Percentiles rank a stretch among this genome's conserved stretches.
Conservation (phyloP, 2,329 filamentous ascomycete genomes). For the Pseudofabraea citricarpa region DNA sequence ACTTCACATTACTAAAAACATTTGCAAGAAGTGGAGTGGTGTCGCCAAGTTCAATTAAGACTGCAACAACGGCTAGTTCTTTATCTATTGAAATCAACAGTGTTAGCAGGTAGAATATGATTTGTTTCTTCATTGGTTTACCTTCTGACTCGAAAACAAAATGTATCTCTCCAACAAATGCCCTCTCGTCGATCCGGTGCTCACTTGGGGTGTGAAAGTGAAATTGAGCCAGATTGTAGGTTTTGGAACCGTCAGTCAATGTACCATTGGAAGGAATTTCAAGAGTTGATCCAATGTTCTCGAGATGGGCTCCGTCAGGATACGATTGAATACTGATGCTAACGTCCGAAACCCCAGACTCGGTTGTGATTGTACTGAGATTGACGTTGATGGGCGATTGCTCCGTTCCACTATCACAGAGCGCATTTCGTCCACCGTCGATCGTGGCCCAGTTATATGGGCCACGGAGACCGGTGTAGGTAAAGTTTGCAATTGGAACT, state of each 20-base stretch:
- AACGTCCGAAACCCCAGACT: too few relatives aligned
- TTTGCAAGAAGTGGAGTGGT: too few relatives aligned
- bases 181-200: slow-evolving; percentile 42
- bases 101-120: too few relatives aligned
- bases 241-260: slow-evolving; percentile 2
- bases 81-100: too few relatives aligned
- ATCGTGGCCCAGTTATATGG: background rate
- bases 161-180: slow-evolving; percentile 34
- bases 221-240: slow-evolving; percentile 36
- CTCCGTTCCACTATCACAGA: background rate
- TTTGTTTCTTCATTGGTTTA: too few relatives aligned
- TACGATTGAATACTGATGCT: too few relatives aligned
- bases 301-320: background rate
- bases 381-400: background rate
- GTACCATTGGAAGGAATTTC: slow-evolving; percentile 3
- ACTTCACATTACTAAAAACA: slow-evolving; percentile 4
- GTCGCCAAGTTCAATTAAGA: too few relatives aligned
- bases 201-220: slow-evolving; percentile 58
- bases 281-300: background rate
- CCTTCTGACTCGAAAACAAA: slow-evolving; percentile 32
- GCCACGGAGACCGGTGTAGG: background rate
- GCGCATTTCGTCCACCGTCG: background rate
- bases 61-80: too few relatives aligned
- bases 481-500: background rate
- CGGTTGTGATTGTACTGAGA: background rate